Percentiles rank a stretch among this genome's conserved stretches.
Evolutionary conservation across 140 eudicot genomes (phyloP).

Genomic region (Senecio squalidus): DNA sequence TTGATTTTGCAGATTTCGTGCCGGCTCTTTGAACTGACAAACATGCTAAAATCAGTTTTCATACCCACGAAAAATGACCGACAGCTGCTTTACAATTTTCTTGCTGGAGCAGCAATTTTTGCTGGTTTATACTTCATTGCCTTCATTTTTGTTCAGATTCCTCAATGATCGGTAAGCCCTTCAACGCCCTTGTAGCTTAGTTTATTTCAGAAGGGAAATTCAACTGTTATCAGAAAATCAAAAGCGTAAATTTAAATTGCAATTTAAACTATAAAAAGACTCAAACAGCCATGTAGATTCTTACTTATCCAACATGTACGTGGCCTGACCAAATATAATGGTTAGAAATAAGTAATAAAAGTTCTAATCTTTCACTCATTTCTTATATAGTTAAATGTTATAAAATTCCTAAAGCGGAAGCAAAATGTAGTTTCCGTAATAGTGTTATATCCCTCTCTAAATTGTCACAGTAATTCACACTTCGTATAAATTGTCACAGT

Average conservation of each 20-base stretch:
- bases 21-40: conserved; percentile 90
- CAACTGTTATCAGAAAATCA: no score
- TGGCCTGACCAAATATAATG: background rate
- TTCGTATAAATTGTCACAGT: no score
- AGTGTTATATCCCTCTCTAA: background rate
- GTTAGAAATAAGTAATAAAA: background rate
- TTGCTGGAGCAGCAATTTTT: conserved; percentile 66
- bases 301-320: no score
- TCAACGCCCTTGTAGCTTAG: conserved; percentile 7
- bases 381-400: background rate
- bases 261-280: no score
- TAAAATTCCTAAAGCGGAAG: background rate
- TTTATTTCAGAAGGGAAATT: background rate
- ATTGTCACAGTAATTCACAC: background rate
- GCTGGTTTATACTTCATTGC: conserved; percentile 53
- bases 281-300: no score
- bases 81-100: conserved; percentile 57
- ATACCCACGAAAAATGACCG: conserved; percentile 71
- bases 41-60: conserved; percentile 68
- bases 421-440: background rate
- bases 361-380: background rate
- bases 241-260: no score
- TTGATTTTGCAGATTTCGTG: conserved; percentile 58
- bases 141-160: conserved; percentile 67
- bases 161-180: conserved; percentile 44